Evolutionary conservation across 257 asterid genomes (phyloP).

Genomic region (Jaltomata sinuosa): DNA sequence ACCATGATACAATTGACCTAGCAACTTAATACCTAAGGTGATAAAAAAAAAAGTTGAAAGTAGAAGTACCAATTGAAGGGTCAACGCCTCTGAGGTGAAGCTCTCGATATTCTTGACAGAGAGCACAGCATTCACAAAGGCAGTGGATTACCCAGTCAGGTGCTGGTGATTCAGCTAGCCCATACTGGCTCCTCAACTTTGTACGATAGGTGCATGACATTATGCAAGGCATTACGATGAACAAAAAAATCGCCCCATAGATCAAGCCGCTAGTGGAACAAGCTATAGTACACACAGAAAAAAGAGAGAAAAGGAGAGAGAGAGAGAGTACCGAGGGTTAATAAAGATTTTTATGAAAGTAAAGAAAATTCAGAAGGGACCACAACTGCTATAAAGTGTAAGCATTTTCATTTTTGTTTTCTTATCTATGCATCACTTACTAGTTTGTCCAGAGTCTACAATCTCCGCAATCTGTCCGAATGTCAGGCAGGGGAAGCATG

Average conservation of each 20-base stretch:
- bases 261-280: slow-evolving; percentile 50
- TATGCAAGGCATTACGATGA: slow-evolving; percentile 50
- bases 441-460: slow-evolving; percentile 38
- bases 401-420: not conserved
- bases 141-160: slow-evolving; percentile 58
- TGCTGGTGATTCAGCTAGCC: slow-evolving; percentile 47
- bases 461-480: slow-evolving; percentile 64
- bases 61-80: slow-evolving; percentile 45
- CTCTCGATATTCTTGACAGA: slow-evolving; percentile 70
- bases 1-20: not conserved
- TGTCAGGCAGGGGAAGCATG: slow-evolving; percentile 35
- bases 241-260: slow-evolving; percentile 23
- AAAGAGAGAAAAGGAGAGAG: not conserved
- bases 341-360: not conserved
- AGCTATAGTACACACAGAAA: slow-evolving; percentile 18
- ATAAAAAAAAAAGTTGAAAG: not conserved
- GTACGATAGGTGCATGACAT: slow-evolving; percentile 51
- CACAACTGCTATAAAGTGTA: not conserved
- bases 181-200: slow-evolving; percentile 40
- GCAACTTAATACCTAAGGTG: not conserved
- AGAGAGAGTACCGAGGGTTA: not conserved
- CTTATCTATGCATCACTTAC: slow-evolving; percentile 17
- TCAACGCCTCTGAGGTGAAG: slow-evolving; percentile 43
- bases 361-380: not conserved
- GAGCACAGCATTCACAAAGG: slow-evolving; percentile 57